Evolutionary conservation across 2,329 filamentous ascomycete genomes (phyloP).

Genomic region (Alternaria burnsii): DNA sequence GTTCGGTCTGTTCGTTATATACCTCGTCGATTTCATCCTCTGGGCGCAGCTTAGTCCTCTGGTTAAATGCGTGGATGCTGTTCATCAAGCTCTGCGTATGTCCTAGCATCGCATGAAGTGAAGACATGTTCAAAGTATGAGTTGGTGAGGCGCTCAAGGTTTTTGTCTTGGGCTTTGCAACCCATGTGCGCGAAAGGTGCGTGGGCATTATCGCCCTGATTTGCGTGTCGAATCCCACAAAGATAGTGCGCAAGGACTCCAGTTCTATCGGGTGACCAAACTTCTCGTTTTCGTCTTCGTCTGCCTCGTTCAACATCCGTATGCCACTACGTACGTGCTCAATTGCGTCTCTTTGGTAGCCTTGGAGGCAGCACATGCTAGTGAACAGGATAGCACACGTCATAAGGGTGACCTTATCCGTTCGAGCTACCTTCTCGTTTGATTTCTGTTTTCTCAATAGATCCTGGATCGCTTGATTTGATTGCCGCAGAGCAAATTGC

Average conservation of each 20-base stretch:
- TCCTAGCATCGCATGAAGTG: slow-evolving; percentile 20
- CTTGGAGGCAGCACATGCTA: slow-evolving; percentile 45
- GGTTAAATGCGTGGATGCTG: slow-evolving; percentile 37
- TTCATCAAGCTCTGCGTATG: slow-evolving; percentile 37
- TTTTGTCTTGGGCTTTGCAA: slow-evolving; percentile 27
- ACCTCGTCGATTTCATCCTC: slow-evolving; percentile 24
- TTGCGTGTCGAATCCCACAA: slow-evolving; percentile 43
- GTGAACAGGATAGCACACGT: slow-evolving; percentile 43
- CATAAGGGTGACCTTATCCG: slow-evolving; percentile 42
- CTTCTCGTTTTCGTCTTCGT: slow-evolving; percentile 16
- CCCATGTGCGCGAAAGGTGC: slow-evolving; percentile 30
- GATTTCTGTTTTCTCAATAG: slow-evolving; percentile 25
- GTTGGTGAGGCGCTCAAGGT: neutral
- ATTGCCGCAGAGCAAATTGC: slow-evolving; percentile 43
- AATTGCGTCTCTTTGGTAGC: slow-evolving; percentile 39
- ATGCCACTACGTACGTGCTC: slow-evolving; percentile 44
- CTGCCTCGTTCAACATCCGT: slow-evolving; percentile 41
- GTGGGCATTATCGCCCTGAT: slow-evolving; percentile 41
- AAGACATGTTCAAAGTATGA: slow-evolving; percentile 17
- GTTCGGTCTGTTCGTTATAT: slow-evolving; percentile 9
- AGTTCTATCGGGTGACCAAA: slow-evolving; percentile 35
- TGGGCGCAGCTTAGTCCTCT: slow-evolving; percentile 21
- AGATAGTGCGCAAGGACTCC: slow-evolving; percentile 38
- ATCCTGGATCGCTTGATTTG: slow-evolving; percentile 40
- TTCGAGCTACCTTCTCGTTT: slow-evolving; percentile 3